These are phyloP conservation scores for Zygotorulaspora danielsina DNA, from an alignment of 805 yeast species.

Conservation along the genomic window DNA sequence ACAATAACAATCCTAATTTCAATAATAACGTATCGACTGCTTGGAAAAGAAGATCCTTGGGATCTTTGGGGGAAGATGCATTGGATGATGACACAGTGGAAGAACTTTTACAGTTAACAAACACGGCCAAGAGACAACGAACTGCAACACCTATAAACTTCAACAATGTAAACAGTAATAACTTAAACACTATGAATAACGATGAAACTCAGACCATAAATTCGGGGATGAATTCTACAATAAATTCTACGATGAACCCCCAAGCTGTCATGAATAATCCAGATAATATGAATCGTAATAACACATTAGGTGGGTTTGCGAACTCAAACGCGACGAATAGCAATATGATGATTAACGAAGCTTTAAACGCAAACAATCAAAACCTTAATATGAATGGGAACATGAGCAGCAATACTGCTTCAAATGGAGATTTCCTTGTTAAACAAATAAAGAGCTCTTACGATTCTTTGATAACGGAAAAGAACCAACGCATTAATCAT, in stretches of 20 bases:
- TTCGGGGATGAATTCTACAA: conserved; percentile 3
- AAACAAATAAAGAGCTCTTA: conserved; percentile 26
- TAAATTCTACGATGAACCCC: neutral
- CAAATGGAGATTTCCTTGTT: conserved; percentile 16
- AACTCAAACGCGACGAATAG: conserved; percentile 5
- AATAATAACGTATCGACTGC: conserved; percentile 7
- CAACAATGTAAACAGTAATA: conserved; percentile 5
- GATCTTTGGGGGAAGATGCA: conserved; percentile 25
- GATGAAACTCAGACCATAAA: conserved; percentile 2
- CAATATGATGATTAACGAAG: conserved; percentile 5
- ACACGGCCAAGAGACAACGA: conserved; percentile 21
- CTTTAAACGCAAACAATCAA: conserved; percentile 3
- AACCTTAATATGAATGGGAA: conserved; percentile 7
- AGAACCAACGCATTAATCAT: conserved; percentile 30
- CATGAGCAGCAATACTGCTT: conserved; percentile 7
- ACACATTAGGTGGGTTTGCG: conserved; percentile 6
- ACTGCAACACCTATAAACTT: conserved; percentile 14
- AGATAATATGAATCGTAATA: neutral
- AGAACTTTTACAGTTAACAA: conserved; percentile 31
- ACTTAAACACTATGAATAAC: conserved; percentile 3
- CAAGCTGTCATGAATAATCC: neutral
- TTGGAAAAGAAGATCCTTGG: conserved; percentile 29
- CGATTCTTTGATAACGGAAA: conserved; percentile 28
- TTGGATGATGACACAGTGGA: conserved; percentile 31
- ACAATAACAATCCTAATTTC: conserved; percentile 2